Conservation (phyloP, 306 rosid genomes). For the Dalbergia oliveri region DNA sequence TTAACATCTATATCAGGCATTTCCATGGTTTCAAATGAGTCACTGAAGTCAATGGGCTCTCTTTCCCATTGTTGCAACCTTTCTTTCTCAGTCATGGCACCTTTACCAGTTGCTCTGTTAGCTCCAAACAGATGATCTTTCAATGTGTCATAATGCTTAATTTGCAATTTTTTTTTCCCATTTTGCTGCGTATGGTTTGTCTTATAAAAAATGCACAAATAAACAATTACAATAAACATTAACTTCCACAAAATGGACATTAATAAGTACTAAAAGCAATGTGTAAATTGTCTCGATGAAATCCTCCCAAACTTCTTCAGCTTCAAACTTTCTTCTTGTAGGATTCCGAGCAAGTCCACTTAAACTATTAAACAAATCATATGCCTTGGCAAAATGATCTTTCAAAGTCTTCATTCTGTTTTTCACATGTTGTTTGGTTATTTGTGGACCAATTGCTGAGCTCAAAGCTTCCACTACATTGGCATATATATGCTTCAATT, state of each 20-base stretch:
- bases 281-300: neutral
- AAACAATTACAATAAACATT: neutral
- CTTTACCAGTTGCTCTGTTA: neutral
- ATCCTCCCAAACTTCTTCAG: neutral
- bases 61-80: neutral
- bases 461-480: neutral
- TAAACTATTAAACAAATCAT: neutral
- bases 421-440: neutral
- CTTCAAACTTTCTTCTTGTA: neutral
- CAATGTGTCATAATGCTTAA: constrained; percentile 24
- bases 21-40: neutral
- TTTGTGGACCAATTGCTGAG: neutral
- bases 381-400: neutral
- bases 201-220: neutral
- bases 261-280: neutral
- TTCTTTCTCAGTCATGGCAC: neutral
- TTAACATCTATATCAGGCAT: neutral
- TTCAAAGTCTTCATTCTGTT: neutral
- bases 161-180: neutral
- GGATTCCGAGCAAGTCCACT: neutral
- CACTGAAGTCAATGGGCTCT: neutral
- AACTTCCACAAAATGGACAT: neutral
- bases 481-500: neutral
- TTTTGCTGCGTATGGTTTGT: neutral
- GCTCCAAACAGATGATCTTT: neutral